Evolutionary conservation across 345 rosid species (phyloP).

Genomic region (Euphorbia pulcherrima): DNA sequence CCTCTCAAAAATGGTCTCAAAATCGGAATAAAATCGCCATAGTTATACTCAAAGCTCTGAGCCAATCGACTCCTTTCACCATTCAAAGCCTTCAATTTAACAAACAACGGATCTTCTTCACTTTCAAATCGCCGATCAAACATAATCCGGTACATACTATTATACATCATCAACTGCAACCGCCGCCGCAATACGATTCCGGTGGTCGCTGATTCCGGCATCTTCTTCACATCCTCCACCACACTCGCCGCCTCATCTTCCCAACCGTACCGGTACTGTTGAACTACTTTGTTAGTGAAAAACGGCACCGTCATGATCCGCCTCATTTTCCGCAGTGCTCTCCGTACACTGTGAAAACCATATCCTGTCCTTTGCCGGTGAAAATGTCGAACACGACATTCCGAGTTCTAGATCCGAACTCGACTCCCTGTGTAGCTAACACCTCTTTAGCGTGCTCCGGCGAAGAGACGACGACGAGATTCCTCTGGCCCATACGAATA

Average conservation of each 20-base stretch:
- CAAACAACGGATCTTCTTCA: constrained; percentile 78
- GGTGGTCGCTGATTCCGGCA: constrained; percentile 56
- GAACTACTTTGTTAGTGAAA: constrained; percentile 89
- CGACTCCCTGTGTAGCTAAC: constrained; percentile 85
- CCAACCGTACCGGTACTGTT: constrained; percentile 66
- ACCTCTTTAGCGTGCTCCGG: constrained; percentile 85
- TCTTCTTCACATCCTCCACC: constrained; percentile 71
- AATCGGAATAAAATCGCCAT: constrained; percentile 92
- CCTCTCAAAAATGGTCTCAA: constrained; percentile 89
- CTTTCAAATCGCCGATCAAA: constrained; percentile 84
- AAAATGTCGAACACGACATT: too few species aligned
- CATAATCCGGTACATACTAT: constrained; percentile 92
- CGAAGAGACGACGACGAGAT: constrained; percentile 86
- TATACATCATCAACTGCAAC: too few species aligned
- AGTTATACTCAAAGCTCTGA: constrained; percentile 95
- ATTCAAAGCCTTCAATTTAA: constrained; percentile 75
- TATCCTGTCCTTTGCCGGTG: constrained; percentile 97
- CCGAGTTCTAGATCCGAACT: constrained; percentile 89
- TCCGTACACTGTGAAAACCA: constrained; percentile 98
- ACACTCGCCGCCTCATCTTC: constrained; percentile 67
- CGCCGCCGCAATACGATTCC: too few species aligned
- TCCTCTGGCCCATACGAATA: constrained; percentile 81
- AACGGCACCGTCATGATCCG: constrained; percentile 98
- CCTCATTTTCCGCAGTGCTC: constrained; percentile 99
- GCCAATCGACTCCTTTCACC: constrained; percentile 91